Percentiles rank a stretch among this genome's conserved stretches.
These are phyloP conservation scores for Paraconiothyrium brasiliense DNA, from an alignment of 2,329 filamentous ascomycete genomes.

Conservation along the genomic window DNA sequence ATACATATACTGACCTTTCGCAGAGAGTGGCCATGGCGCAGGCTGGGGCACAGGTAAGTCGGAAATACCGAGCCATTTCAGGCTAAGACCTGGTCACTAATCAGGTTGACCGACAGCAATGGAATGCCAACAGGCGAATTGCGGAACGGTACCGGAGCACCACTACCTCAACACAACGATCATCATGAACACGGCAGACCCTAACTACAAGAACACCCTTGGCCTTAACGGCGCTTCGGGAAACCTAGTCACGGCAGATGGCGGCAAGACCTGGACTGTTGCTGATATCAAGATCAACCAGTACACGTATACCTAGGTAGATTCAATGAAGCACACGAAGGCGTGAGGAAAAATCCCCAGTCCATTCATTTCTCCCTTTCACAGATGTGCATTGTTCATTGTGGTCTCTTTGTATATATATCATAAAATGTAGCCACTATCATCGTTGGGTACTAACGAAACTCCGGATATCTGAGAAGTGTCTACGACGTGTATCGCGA, in stretches of 20 bases:
- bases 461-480: too few species aligned
- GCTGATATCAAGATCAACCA: constrained; percentile 4
- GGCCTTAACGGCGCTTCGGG: constrained; percentile 3
- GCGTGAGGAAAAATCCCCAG: too few species aligned
- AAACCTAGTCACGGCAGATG: constrained; percentile 6
- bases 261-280: constrained; percentile 10
- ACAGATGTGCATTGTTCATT: too few species aligned
- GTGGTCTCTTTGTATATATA: too few species aligned
- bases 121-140: constrained; percentile 10
- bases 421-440: too few species aligned
- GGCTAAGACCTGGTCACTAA: neutral
- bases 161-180: constrained; percentile 7
- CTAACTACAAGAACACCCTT: constrained; percentile 2
- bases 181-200: constrained; percentile 9
- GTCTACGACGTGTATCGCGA: too few species aligned
- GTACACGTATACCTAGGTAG: neutral
- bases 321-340: neutral
- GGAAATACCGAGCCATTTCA: neutral
- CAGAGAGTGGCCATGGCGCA: constrained; percentile 8
- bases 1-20: neutral
- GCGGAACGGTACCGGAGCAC: constrained; percentile 6
- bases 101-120: neutral
- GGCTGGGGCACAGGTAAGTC: constrained; percentile 6
- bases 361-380: too few species aligned
- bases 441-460: too few species aligned